Evolutionary conservation across 2,329 filamentous ascomycete species (phyloP), one percentile per base, ranked within the genome.

Genomic region (Claviceps pazoutovae): DNA sequence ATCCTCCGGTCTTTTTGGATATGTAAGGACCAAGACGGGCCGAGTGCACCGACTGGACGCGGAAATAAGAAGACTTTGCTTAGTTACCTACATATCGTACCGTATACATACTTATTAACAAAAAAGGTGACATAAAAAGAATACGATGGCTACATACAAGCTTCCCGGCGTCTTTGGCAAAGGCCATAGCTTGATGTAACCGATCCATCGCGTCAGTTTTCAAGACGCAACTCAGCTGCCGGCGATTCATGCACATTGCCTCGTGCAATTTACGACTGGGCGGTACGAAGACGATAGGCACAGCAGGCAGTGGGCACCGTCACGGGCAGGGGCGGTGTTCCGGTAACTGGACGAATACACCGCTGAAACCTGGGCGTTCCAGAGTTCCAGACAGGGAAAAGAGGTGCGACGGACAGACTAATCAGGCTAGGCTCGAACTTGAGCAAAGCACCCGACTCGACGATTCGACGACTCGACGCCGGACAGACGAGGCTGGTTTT

Each of bases 191-290:
- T 47, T 47, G n/a, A 47, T 47, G 45, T 30, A 47, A 23, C 45
- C 21, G 36, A 43, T 19, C 46, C 44, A 48, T 48, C 38, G 53
- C 53, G 53, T 48, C 48, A 53, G 53, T 53, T 34, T 48, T 48
- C 53, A 46, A 34, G 48, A 54, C 44, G 45, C 48, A 51, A 34
- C 43, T 46, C 41, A 49, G 44, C 45, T 38, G 43, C 17, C 48
- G 44, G 46, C 54, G 54, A 55, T 47, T 55, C 51, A 53, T 55
- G 54, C 37, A 48, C 47, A 41, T 41, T 13, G 45, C 37, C 39
- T 42, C 38, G 48, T 46, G 53, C 23, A 46, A 51, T 50, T 53
- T 30, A 39, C 38, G 53, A 49, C 19, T 42, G 45, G 17, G 30
- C 42, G 26, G 45, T 34, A 19, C 11, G 30, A 30, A 34, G 30